Evolutionary conservation across 495 filamentous ascomycete genomes (phyloP), one percentile per base, ranked within the genome.

Genomic region (Rhizodiscina lignyota): DNA sequence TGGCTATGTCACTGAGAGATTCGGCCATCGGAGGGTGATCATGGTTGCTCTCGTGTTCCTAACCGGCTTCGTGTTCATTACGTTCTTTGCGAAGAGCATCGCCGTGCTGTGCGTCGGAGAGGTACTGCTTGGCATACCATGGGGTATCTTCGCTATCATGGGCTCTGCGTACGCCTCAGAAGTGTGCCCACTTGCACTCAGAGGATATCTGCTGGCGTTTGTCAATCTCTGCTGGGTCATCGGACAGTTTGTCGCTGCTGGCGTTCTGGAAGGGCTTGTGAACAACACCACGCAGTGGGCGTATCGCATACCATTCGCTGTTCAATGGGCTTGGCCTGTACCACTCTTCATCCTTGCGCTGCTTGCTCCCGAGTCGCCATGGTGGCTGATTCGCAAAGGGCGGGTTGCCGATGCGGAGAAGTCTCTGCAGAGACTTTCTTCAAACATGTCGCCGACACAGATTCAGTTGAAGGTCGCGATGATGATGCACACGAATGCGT

Each of bases 251-350:
- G 49, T 59, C 35, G 54, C 47, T 20, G 48, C 50, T 24, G 54
- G 52, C 11, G 54, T 57, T n/a, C 50, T 56, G 41, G 44, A 45
- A 13, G 29, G 44, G 16, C 47, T 55, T 40, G 30, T 55, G 19
- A 18, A 20, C n/a, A 40, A 44, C 5, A 16, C 45, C 24, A 48
- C 50, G 26, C 37, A 58, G 34, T 60, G 55, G 56, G 44, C 53
- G 11, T 60, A 57, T 35, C 10, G 18, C 8, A 58, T 60, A 18
- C 56, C 56, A 1, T 58, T 50, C 27, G 51, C 56, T 1, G 42
- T 60, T 10, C 56, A 60, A 38, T 60, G 56, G 56, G 54, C 58
- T 51, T 60, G 56, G 56, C 53, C 53, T 5, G 47, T 57, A 8
- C 50, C 49, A 5, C 43, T 60, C 21, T 29, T 58, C 32, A 40